A percentile compares a stretch with the other conserved stretches of the same genome.
phyloP scores from a whole-genome alignment of 495 filamentous ascomycete genomes.

The Baudoinia panamericana region DNA sequence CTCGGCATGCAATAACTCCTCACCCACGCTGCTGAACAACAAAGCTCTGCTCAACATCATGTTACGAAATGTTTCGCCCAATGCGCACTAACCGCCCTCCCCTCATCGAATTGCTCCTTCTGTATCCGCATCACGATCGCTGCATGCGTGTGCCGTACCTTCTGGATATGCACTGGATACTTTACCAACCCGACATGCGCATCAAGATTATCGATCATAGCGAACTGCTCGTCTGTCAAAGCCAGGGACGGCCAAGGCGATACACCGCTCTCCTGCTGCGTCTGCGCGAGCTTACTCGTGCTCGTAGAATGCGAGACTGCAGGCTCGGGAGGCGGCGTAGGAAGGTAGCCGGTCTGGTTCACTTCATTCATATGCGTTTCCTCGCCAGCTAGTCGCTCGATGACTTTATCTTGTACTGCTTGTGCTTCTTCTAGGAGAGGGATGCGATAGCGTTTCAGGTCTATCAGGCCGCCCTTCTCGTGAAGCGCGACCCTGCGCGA shows the following conservation, averaged over 20 bases:
- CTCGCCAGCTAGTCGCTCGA: constrained; percentile 52
- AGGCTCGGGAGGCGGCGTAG: constrained; percentile 27
- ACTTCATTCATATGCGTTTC: constrained; percentile 29
- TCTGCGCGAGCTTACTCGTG: constrained; percentile 2
- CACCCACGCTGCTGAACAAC: too few species aligned
- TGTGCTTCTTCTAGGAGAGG: constrained; percentile 61
- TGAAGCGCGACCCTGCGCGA: constrained; percentile 60
- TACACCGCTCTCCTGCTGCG: constrained; percentile 5
- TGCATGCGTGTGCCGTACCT: constrained; percentile 66
- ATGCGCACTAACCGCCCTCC: constrained; percentile 63
- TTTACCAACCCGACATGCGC: constrained; percentile 56
- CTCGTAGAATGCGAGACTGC: constrained; percentile 3
- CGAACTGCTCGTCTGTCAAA: constrained; percentile 64
- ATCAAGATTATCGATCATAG: constrained; percentile 68
- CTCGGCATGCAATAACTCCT: too few species aligned
- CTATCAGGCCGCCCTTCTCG: constrained; percentile 47
- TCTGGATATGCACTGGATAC: constrained; percentile 77
- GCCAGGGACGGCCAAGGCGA: constrained; percentile 54
- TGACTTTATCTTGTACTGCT: constrained; percentile 57
- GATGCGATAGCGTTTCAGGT: constrained; percentile 55
- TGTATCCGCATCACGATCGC: constrained; percentile 71
- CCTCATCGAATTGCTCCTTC: constrained; percentile 55
- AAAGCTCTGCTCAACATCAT: too few species aligned
- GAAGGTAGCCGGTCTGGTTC: constrained; percentile 46
- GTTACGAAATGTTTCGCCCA: constrained; percentile 68